Evolutionary conservation across 1,284 basidiomycete genomes (phyloP).

Genomic region (Salmacisia buchloeana): DNA sequence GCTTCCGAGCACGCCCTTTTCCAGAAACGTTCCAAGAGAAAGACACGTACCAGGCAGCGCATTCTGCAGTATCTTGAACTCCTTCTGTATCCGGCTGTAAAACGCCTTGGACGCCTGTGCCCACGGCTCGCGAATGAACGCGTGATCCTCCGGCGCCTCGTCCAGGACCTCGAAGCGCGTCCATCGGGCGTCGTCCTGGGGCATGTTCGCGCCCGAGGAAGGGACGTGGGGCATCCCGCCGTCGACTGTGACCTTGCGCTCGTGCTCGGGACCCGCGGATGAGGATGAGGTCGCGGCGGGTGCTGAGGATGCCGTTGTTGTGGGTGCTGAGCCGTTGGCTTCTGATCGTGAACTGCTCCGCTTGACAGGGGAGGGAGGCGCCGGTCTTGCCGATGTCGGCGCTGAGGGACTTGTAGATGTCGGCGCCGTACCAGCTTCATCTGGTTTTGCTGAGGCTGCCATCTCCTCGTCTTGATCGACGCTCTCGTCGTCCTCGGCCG

Average conservation of each 20-base stretch:
- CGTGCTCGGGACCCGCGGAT: background rate
- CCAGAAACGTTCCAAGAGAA: background rate
- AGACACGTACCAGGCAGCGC: conserved; percentile 56
- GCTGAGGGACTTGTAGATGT: background rate
- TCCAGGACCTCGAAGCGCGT: conserved; percentile 32
- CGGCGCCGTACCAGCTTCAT: background rate
- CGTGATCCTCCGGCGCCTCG: conserved; percentile 27
- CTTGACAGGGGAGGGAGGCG: background rate
- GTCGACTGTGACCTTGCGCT: background rate
- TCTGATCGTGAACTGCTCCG: background rate
- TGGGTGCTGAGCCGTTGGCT: background rate
- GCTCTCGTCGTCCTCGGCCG: conserved; percentile 12
- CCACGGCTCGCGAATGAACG: conserved; percentile 18
- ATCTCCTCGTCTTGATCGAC: conserved; percentile 2
- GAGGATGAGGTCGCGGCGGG: background rate
- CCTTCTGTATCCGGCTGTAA: conserved; percentile 68
- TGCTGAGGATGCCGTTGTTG: background rate
- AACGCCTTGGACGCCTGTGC: conserved; percentile 60
- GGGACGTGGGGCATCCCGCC: conserved; percentile 1
- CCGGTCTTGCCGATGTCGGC: background rate
- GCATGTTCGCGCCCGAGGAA: background rate
- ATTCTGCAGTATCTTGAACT: conserved; percentile 71
- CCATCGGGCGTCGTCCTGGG: conserved; percentile 17
- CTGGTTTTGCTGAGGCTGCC: background rate
- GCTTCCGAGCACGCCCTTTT: no score